Evolutionary conservation across 495 filamentous ascomycete genomes (phyloP).

Genomic region (Penicillium mononematosum): DNA sequence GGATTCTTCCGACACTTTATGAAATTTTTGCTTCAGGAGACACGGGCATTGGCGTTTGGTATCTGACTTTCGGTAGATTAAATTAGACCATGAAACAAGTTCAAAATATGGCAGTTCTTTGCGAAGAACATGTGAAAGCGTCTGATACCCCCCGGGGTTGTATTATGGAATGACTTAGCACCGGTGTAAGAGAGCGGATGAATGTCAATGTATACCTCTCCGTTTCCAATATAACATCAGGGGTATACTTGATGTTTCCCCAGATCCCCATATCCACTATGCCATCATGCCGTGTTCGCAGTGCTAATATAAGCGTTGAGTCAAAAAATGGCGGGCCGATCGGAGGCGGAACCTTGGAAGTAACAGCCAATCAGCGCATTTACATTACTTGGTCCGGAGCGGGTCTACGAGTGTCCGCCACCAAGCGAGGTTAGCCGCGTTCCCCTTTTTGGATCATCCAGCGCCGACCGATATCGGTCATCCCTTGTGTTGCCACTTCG

Average conservation of each 20-base stretch:
- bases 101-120: not conserved
- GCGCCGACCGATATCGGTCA: slow-evolving; percentile 24
- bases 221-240: not conserved
- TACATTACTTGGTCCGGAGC: slow-evolving; percentile 16
- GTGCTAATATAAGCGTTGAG: slow-evolving; percentile 6
- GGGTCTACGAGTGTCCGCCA: slow-evolving; percentile 17
- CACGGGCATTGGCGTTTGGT: slow-evolving; percentile 5
- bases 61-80: not conserved
- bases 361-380: slow-evolving; percentile 19
- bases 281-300: not conserved
- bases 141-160: too few relatives aligned
- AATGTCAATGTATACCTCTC: too few relatives aligned
- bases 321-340: slow-evolving; percentile 9
- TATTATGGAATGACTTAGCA: too few relatives aligned
- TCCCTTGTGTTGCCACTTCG: slow-evolving; percentile 7
- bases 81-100: slow-evolving; percentile 1
- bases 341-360: slow-evolving; percentile 15
- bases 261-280: not conserved
- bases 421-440: slow-evolving; percentile 27
- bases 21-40: slow-evolving; percentile 1
- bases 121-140: not conserved
- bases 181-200: too few relatives aligned
- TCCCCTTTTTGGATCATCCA: slow-evolving; percentile 11
- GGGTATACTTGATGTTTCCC: not conserved
- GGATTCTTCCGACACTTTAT: not conserved